Evolutionary conservation across 2,329 filamentous ascomycete genomes (phyloP).

Genomic region (Cladosporium colombiae): DNA sequence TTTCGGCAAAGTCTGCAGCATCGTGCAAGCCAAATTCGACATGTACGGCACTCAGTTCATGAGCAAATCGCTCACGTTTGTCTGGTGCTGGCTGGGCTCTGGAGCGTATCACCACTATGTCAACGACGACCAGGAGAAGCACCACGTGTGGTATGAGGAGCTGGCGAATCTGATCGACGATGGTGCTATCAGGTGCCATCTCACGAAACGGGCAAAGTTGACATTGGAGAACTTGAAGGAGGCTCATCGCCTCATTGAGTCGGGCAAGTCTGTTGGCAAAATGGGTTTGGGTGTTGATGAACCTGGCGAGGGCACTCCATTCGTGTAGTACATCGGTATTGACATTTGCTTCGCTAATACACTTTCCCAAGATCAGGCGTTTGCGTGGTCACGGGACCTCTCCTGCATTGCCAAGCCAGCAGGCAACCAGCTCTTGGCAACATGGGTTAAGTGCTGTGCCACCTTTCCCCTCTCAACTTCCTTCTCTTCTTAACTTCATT

Average conservation of each 20-base stretch:
- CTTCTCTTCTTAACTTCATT: no score
- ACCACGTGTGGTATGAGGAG: constrained; percentile 34
- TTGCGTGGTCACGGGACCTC: not conserved
- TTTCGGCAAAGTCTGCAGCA: constrained; percentile 49
- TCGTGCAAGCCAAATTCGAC: constrained; percentile 45
- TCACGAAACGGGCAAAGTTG: constrained; percentile 40
- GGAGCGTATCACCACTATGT: constrained; percentile 45
- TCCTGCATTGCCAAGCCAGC: not conserved
- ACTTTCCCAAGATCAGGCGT: not conserved
- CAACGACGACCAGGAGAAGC: constrained; percentile 23
- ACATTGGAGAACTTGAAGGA: constrained; percentile 43
- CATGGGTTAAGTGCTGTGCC: not conserved
- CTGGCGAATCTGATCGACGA: constrained; percentile 40
- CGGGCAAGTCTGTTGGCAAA: constrained; percentile 42
- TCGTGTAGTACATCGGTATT: not conserved
- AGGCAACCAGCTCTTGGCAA: not conserved
- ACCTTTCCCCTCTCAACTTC: not conserved
- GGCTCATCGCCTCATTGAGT: constrained; percentile 44
- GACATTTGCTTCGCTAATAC: not conserved
- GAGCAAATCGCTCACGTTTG: constrained; percentile 47
- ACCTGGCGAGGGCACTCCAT: constrained; percentile 14
- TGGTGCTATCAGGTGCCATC: constrained; percentile 42
- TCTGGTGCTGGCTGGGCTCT: constrained; percentile 46
- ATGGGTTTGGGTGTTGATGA: constrained; percentile 38
- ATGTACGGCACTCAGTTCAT: constrained; percentile 51